phyloP scores from a whole-genome alignment of 805 yeast genomes.

The Starmerella ratchasimensis region DNA sequence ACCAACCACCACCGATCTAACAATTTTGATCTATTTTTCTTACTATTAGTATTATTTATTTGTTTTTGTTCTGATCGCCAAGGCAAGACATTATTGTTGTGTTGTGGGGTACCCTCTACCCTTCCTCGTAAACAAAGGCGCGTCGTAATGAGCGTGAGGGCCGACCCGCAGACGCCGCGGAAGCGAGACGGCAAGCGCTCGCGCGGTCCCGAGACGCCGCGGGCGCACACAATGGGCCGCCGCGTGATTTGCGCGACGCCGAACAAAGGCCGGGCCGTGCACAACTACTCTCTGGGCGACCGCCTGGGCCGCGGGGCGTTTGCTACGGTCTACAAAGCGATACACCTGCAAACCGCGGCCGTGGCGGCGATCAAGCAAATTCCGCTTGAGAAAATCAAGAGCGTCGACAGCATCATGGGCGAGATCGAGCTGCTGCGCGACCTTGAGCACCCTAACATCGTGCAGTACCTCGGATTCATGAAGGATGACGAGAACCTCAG shows the following conservation, averaged over 20 bases:
- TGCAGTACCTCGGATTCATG: constrained; percentile 54
- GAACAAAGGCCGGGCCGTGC: constrained; percentile 16
- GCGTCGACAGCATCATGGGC: constrained; percentile 38
- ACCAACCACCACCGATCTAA: too few relatives aligned
- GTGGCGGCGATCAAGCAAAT: constrained; percentile 73
- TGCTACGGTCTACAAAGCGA: constrained; percentile 71
- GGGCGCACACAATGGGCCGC: constrained; percentile 18
- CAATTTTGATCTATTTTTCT: too few relatives aligned
- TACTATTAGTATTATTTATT: too few relatives aligned
- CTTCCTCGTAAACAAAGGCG: too few relatives aligned
- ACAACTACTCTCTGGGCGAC: constrained; percentile 32
- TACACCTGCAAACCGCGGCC: constrained; percentile 49
- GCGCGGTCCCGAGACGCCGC: constrained; percentile 2
- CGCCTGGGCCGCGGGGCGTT: constrained; percentile 83
- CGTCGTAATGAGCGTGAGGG: too few relatives aligned
- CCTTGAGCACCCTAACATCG: constrained; percentile 52
- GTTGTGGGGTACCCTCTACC: too few relatives aligned
- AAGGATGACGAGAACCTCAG: constrained; percentile 39
- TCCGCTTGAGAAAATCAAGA: constrained; percentile 32
- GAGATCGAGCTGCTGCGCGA: constrained; percentile 56
- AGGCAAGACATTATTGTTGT: too few relatives aligned
- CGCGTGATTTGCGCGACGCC: constrained; percentile 22
- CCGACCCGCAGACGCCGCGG: background rate
- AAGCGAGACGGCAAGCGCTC: constrained; percentile 1
- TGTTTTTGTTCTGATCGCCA: too few relatives aligned